A percentile compares a stretch with the other conserved stretches of the same genome.
phyloP scores from a whole-genome alignment of 1,139 yeast species.

The Nakaseomyces uthaithaninus region DNA sequence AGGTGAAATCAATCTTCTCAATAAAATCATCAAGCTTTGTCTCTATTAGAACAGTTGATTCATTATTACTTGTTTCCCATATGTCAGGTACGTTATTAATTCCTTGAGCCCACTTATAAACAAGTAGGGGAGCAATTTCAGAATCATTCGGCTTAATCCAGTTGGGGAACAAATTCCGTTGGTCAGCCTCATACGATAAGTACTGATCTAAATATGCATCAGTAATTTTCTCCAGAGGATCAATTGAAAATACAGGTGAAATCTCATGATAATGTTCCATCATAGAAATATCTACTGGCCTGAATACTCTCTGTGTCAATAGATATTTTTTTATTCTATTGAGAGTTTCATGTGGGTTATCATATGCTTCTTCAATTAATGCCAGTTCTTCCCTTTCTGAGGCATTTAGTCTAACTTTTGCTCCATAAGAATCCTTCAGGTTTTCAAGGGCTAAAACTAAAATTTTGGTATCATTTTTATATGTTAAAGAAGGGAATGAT shows the following conservation, averaged over 20 bases:
- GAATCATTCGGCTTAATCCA: slow-evolving; percentile 96
- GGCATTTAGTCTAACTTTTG: slow-evolving; percentile 79
- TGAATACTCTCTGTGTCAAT: slow-evolving; percentile 84
- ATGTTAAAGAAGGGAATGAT: slow-evolving; percentile 87
- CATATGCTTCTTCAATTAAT: slow-evolving; percentile 91
- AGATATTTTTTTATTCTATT: slow-evolving; percentile 75
- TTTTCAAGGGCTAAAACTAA: slow-evolving; percentile 84
- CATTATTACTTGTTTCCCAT: slow-evolving; percentile 72
- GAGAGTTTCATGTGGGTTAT: slow-evolving; percentile 89
- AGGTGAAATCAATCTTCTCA: slow-evolving; percentile 81
- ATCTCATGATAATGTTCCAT: slow-evolving; percentile 83
- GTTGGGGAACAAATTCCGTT: slow-evolving; percentile 79
- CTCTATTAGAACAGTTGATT: slow-evolving; percentile 78
- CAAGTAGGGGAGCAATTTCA: slow-evolving; percentile 85
- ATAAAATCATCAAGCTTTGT: slow-evolving; percentile 61
- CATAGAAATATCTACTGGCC: slow-evolving; percentile 83
- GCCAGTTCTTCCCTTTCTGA: slow-evolving; percentile 89
- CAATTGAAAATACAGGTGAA: slow-evolving; percentile 79
- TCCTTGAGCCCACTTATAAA: slow-evolving; percentile 95
- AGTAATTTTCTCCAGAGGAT: slow-evolving; percentile 88
- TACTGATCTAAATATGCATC: slow-evolving; percentile 96
- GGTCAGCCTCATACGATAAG: slow-evolving; percentile 91
- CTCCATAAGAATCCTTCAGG: slow-evolving; percentile 71
- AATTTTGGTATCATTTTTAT: slow-evolving; percentile 88
- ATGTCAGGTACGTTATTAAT: slow-evolving; percentile 68